These are phyloP conservation scores for Nigrograna mackinnonii DNA, from an alignment of 2,329 filamentous ascomycete species.

Conservation along the genomic window DNA sequence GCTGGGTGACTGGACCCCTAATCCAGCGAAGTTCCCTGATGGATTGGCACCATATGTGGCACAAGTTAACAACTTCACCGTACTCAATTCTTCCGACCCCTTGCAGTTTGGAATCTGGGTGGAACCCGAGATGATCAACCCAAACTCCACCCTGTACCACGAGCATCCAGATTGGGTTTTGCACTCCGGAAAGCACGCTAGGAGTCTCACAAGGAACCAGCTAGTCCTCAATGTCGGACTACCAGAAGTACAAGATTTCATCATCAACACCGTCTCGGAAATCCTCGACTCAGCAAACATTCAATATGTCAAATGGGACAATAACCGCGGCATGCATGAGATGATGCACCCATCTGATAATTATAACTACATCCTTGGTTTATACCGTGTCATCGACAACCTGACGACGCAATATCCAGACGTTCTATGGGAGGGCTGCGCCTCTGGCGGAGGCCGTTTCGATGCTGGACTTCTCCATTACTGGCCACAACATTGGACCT, in stretches of 20 bases:
- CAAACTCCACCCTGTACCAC: constrained; percentile 63
- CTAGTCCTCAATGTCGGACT: constrained; percentile 65
- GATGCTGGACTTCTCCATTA: constrained; percentile 66
- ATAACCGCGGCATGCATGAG: constrained; percentile 68
- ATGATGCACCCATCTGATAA: constrained; percentile 56
- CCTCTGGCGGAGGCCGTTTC: constrained; percentile 66
- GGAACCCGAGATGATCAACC: constrained; percentile 70
- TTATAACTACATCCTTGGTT: constrained; percentile 65
- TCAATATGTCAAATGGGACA: constrained; percentile 69
- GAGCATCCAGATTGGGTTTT: constrained; percentile 68
- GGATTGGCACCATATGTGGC: constrained; percentile 58
- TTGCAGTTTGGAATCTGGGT: constrained; percentile 69
- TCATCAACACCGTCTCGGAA: constrained; percentile 59
- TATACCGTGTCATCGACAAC: constrained; percentile 65
- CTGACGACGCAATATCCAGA: constrained; percentile 64
- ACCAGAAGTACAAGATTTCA: constrained; percentile 65
- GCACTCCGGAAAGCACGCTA: constrained; percentile 59
- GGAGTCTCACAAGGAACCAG: constrained; percentile 61
- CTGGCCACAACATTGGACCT: constrained; percentile 69
- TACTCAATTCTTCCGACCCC: constrained; percentile 50
- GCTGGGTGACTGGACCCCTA: constrained; percentile 66
- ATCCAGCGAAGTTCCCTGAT: constrained; percentile 61
- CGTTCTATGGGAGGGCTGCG: constrained; percentile 69
- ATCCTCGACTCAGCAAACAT: constrained; percentile 60
- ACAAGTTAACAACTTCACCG: constrained; percentile 54